Conservation (phyloP, 2,329 filamentous ascomycete species). For the Colletotrichum filicis region DNA sequence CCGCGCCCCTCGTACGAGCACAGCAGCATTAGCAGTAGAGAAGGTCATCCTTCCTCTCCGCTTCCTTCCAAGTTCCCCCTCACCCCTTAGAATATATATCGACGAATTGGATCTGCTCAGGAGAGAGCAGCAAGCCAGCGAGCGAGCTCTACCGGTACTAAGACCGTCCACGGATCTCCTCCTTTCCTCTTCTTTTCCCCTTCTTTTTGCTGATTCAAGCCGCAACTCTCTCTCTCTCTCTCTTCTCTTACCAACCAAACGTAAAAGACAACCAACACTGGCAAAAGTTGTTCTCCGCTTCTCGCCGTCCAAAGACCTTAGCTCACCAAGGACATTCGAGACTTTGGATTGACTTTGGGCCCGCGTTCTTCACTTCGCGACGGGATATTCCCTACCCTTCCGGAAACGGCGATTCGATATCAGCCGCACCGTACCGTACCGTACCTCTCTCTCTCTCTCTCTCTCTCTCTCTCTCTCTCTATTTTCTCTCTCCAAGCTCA, state of each 20-base stretch:
- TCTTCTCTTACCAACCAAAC: background rate
- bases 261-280: background rate
- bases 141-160: too few relatives aligned
- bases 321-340: constrained; percentile 6
- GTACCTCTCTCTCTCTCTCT: background rate
- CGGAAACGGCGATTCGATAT: constrained; percentile 10
- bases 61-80: constrained; percentile 14
- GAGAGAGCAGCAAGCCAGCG: background rate
- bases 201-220: background rate
- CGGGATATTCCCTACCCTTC: constrained; percentile 30
- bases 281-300: background rate
- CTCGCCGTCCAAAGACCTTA: constrained; percentile 1
- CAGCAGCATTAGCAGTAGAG: constrained; percentile 3
- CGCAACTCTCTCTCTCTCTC: background rate
- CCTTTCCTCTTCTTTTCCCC: constrained; percentile 6
- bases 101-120: constrained; percentile 17
- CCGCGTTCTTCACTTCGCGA: constrained; percentile 10
- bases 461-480: background rate
- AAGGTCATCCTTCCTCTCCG: background rate
- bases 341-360: constrained; percentile 7
- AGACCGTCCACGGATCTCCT: background rate
- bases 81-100: constrained; percentile 29
- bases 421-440: background rate
- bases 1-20: constrained; percentile 31
- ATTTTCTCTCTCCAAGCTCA: background rate